Evolutionary conservation across 2,329 filamentous ascomycete genomes (phyloP).

Genomic region (Aotearoamyces nothofagi): DNA sequence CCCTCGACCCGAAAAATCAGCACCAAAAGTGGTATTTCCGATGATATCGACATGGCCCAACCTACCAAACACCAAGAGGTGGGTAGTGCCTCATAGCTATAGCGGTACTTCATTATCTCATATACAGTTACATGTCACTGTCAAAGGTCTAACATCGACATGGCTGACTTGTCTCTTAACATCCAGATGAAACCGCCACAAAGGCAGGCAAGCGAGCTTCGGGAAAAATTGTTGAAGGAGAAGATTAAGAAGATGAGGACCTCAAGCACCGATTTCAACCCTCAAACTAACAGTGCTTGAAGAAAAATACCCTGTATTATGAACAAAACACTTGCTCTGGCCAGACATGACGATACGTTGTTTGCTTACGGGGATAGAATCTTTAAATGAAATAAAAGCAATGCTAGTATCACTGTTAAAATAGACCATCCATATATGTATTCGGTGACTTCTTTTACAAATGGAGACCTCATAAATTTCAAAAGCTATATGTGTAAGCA

Average conservation of each 20-base stretch:
- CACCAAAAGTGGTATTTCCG: slow-evolving; percentile 8
- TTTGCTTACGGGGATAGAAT: too few species aligned
- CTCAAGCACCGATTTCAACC: slow-evolving; percentile 26
- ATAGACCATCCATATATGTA: too few species aligned
- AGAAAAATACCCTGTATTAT: slow-evolving; percentile 14
- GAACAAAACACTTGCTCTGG: too few species aligned
- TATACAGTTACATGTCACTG: slow-evolving; percentile 4
- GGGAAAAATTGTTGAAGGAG: slow-evolving; percentile 35
- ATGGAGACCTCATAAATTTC: too few species aligned
- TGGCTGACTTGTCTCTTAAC: slow-evolving; percentile 7
- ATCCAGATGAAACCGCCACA: slow-evolving; percentile 23
- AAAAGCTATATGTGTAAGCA: too few species aligned
- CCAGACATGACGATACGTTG: too few species aligned
- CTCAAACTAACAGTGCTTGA: slow-evolving; percentile 31
- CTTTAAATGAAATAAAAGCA: too few species aligned
- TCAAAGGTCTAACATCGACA: slow-evolving; percentile 5
- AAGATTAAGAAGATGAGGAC: slow-evolving; percentile 40
- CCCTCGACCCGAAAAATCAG: slow-evolving; percentile 11
- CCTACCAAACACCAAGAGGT: slow-evolving; percentile 22
- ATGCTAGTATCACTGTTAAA: too few species aligned
- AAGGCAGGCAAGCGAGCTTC: slow-evolving; percentile 28
- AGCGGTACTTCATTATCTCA: neutral
- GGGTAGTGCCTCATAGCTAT: slow-evolving; percentile 23
- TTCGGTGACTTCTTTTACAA: too few species aligned
- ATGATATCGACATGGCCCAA: slow-evolving; percentile 2